phyloP scores from a whole-genome alignment of 441 rosid genomes.

The Dalechampia spathulata region DNA sequence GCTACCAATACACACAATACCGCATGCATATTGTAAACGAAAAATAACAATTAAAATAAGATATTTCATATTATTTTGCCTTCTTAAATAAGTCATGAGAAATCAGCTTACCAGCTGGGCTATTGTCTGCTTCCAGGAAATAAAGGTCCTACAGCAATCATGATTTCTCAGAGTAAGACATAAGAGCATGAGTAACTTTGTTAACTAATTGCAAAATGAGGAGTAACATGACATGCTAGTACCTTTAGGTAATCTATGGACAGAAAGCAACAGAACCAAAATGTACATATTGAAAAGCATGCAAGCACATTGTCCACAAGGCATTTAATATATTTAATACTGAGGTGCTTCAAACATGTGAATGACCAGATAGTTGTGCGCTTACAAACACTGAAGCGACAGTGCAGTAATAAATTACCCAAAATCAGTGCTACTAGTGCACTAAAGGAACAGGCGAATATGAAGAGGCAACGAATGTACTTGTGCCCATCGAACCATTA shows the following conservation, averaged over 20 bases:
- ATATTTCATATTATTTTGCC: background rate
- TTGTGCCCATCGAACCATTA: too few species aligned
- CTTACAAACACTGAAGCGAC: too few species aligned
- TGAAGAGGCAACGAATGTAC: too few species aligned
- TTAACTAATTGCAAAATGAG: background rate
- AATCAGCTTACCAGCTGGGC: conserved; percentile 46
- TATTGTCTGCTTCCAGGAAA: conserved; percentile 55
- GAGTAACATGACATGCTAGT: background rate
- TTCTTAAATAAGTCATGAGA: background rate
- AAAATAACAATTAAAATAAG: background rate
- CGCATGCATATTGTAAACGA: background rate
- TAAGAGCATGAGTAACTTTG: background rate
- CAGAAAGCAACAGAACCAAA: too few species aligned
- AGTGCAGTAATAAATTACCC: too few species aligned
- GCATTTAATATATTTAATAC: too few species aligned
- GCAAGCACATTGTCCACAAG: too few species aligned
- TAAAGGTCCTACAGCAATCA: conserved; percentile 49
- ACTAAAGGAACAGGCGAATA: too few species aligned
- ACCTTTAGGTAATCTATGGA: background rate
- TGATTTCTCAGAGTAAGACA: conserved; percentile 13
- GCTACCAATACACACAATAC: conserved; percentile 26
- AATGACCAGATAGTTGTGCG: too few species aligned
- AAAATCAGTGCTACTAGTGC: too few species aligned
- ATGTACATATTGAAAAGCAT: too few species aligned
- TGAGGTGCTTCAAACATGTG: too few species aligned